Evolutionary conservation across 257 asterid species (phyloP), one percentile per base, ranked within the genome.

Genomic region (Penstemon barbatus): DNA sequence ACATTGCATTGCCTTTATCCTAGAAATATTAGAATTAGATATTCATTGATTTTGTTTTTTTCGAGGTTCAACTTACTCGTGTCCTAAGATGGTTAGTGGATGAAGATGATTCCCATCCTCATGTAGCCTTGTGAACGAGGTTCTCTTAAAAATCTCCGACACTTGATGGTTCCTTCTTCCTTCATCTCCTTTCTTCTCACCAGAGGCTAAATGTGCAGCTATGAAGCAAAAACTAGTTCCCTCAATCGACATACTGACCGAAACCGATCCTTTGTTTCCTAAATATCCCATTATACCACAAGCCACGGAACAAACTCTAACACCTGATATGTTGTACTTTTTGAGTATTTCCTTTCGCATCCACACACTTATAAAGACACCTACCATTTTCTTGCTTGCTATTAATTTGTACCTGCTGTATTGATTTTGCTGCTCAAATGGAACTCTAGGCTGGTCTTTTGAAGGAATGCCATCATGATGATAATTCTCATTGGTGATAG

Each of bases 321-420:
- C 94, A 40, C 85, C 81, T 0, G 92, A 82, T 65, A 89, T 65
- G 2, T 71, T 59, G 72, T 82, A 82, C 56, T 59, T 77, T 75
- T 86, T 72, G 63, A 83, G 78, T 77, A 84, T 45, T 75, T 86
- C 90, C 79, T 77, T 79, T 76, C 86, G 84, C 79, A 87, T 83
- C 98, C 98, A 92, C 8, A 92, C 96, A 53, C 97, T 89, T n/a
- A 92, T 70, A 64, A 92, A 92, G 46, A 92, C 95, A 4, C 98
- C 98, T 36, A 89, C 98, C 98, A 92, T 89, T 83, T 87, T 92
- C 86, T 86, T 92, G 91, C 96, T 89, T 0, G 95, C 97, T 74
- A 89, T 74, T 69, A 89, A 69, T 73, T 75, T 86, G 77, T 87
- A 92, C 75, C 74, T 84, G 45, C 80, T 71, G 70, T 41, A 46